Base-by-base conservation (phyloP, 768 basidiomycete species). In the Tricholoma terreum region DNA sequence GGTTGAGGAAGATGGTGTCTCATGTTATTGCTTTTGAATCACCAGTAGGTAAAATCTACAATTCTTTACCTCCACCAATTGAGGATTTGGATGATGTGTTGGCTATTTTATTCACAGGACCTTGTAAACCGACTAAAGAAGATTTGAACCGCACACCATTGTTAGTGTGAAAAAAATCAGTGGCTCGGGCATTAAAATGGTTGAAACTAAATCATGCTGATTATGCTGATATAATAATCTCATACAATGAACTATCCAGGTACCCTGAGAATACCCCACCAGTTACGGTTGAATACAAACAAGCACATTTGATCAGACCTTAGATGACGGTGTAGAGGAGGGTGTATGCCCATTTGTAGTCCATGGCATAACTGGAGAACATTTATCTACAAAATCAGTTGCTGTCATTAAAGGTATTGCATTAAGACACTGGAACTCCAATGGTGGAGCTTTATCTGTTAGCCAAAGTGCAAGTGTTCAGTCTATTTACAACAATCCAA, bases 281-380 rank as follows among this genome's bases (percentile, higher is more conserved):
- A 33, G 70, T 67, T 7, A 30, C 54, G 1, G 58, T 75, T 43
- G 62, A 64, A 15, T 67, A 67, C 61, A 36, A 48, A 36, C n/a
- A 56, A 69, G 69, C 50, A 62, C 65, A 1, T 43, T 63, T 56
- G 70, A 75, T 30, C 51, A 54, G 14, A 63, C 67, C 3, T 58
- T 61, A 1, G 69, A 75, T 10, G 62, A 67, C 10, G 72, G 74
- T 9, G 62, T 61, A 0, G 40, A 55, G 10, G 58, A 60, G 5
- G 76, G 75, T 0, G 38, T 54, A 2, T 77, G 75, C 60, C 65
- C 74, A 0, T 76, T 77, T 55, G 63, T 65, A 9, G 75, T 77
- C 3, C 73, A 77, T 66, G 72, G 71, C 1, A 14, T 79, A 0
- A 65, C 65, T 24, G 73, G 65, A 0, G 59, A 67, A 8, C 59